A percentile compares a stretch with the other conserved stretches of the same genome.
Evolutionary conservation across 2,329 filamentous ascomycete species (phyloP).

Genomic region (Claviceps humidiphila): DNA sequence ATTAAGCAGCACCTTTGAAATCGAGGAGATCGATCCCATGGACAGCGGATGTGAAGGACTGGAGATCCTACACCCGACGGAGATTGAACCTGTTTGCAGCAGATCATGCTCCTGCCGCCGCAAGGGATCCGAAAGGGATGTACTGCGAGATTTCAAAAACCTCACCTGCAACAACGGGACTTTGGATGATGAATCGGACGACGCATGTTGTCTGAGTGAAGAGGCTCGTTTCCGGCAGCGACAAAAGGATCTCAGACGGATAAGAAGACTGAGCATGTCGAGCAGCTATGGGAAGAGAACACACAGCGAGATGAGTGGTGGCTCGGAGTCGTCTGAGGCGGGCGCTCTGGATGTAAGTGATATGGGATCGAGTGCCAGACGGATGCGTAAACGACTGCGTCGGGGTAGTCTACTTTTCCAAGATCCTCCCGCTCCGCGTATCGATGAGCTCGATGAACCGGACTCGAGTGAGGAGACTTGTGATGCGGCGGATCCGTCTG

Average conservation of each 20-base stretch:
- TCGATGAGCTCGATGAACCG: slow-evolving; percentile 41
- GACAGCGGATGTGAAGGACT: slow-evolving; percentile 30
- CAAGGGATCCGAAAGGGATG: slow-evolving; percentile 26
- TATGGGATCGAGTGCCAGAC: slow-evolving; percentile 33
- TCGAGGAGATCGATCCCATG: slow-evolving; percentile 35
- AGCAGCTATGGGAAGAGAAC: slow-evolving; percentile 43
- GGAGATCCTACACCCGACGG: slow-evolving; percentile 29
- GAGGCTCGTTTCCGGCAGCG: slow-evolving; percentile 26
- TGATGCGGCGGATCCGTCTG: slow-evolving; percentile 27
- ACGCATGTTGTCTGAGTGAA: slow-evolving; percentile 19
- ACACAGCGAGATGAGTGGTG: slow-evolving; percentile 40
- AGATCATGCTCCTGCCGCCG: slow-evolving; percentile 25
- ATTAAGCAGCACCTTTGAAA: slow-evolving; percentile 17
- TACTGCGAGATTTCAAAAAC: slow-evolving; percentile 31
- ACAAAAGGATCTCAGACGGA: slow-evolving; percentile 30
- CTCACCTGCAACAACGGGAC: slow-evolving; percentile 31
- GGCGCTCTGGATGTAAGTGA: slow-evolving; percentile 27
- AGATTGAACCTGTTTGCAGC: slow-evolving; percentile 34
- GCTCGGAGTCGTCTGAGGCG: slow-evolving; percentile 31
- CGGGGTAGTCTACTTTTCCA: slow-evolving; percentile 34
- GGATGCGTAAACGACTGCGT: slow-evolving; percentile 33
- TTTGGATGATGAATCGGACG: slow-evolving; percentile 22
- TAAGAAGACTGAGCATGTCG: slow-evolving; percentile 34
- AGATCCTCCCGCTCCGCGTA: slow-evolving; percentile 35
- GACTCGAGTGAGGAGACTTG: slow-evolving; percentile 33